A percentile compares a stretch with the other conserved stretches of the same genome.
These are phyloP conservation scores for Didymella exigua DNA, from an alignment of 2,329 filamentous ascomycete species.

Conservation along the genomic window DNA sequence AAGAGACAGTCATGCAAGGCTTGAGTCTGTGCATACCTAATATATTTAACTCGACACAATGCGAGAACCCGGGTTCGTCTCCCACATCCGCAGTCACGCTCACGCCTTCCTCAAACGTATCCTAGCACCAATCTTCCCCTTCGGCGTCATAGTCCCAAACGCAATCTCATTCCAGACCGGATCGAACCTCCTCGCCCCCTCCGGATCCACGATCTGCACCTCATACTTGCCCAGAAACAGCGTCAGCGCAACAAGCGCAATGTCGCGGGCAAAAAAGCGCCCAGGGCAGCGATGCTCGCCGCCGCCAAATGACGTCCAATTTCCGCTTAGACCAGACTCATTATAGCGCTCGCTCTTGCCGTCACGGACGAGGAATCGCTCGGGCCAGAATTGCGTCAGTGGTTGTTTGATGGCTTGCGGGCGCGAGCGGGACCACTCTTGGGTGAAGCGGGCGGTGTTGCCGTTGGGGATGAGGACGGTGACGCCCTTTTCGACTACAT, in stretches of 20 bases:
- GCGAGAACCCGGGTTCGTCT: no score
- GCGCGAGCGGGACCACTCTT: constrained; percentile 6
- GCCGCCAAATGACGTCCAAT: constrained; percentile 24
- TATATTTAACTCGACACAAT: no score
- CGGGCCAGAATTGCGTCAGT: constrained; percentile 21
- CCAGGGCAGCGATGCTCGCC: constrained; percentile 29
- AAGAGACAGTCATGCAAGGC: no score
- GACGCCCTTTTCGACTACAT: constrained; percentile 17
- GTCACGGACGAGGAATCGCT: constrained; percentile 14
- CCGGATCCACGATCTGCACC: background rate
- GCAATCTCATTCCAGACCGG: background rate
- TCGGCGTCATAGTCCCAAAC: constrained; percentile 3
- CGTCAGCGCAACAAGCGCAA: constrained; percentile 15
- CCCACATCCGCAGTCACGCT: no score
- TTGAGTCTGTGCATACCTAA: no score
- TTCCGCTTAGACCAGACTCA: constrained; percentile 21
- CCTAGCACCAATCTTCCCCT: background rate
- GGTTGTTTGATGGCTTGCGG: constrained; percentile 5
- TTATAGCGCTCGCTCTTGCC: constrained; percentile 17
- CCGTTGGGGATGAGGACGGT: constrained; percentile 17
- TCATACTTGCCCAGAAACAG: background rate
- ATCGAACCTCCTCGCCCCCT: background rate
- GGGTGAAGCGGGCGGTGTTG: no score
- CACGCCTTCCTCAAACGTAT: no score
- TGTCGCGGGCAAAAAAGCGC: constrained; percentile 23